A percentile compares a stretch with the other conserved stretches of the same genome.
Conservation (phyloP, 306 rosid species). For the Senna tora region DNA sequence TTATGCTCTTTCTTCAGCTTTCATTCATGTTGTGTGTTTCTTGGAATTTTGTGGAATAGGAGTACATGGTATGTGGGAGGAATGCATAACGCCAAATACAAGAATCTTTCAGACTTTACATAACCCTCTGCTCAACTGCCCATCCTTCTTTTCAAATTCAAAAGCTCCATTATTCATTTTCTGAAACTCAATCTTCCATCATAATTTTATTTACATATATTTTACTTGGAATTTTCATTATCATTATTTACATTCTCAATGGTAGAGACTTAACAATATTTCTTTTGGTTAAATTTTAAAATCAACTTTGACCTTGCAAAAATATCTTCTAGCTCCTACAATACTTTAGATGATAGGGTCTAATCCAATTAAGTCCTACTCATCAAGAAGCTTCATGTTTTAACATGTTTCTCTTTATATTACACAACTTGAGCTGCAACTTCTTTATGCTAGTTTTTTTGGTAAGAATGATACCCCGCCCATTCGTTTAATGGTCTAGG, state of each 20-base stretch:
- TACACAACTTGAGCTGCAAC: background rate
- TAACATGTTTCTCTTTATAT: background rate
- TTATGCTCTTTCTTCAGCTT: conserved; percentile 46
- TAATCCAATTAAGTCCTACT: too few relatives aligned
- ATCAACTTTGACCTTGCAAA: too few relatives aligned
- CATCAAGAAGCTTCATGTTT: too few relatives aligned
- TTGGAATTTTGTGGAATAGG: conserved; percentile 55
- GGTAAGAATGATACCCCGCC: too few relatives aligned
- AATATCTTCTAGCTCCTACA: background rate
- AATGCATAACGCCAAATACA: conserved; percentile 43
- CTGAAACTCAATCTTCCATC: background rate
- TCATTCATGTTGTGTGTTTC: conserved; percentile 44
- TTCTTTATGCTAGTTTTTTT: conserved; percentile 1
- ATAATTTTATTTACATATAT: too few relatives aligned
- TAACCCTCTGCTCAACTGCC: background rate
- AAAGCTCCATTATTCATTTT: conserved; percentile 6
- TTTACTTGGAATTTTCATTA: background rate
- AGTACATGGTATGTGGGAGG: conserved; percentile 21
- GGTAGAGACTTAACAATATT: background rate
- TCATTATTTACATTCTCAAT: too few relatives aligned
- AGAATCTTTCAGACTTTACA: conserved; percentile 11
- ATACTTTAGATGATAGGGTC: too few relatives aligned
- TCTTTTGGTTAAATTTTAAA: too few relatives aligned
- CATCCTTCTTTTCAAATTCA: conserved; percentile 35
- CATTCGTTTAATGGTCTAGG: too few relatives aligned